Base-by-base conservation (phyloP, 2,329 filamentous ascomycete species). In the Trichoderma oligosporum region DNA sequence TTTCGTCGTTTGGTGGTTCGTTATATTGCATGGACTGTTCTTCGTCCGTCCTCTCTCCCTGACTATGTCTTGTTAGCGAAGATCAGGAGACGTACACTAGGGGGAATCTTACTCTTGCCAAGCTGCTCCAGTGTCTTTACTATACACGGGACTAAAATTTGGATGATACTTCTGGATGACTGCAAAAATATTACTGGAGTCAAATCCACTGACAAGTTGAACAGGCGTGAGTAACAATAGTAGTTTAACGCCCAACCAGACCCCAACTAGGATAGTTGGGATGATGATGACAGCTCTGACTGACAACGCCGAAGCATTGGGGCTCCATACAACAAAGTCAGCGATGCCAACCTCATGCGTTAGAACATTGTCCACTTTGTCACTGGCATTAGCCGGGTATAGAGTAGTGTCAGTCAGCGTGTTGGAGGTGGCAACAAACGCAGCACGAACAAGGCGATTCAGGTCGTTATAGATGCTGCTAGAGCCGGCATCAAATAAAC, bases 381-480 rank as follows among this genome's bases (percentile, higher is more conserved):
- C 7, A 20, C 22, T 14, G 3, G 49, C 25, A 33, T 35, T 12
- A 4, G 25, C 3, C 1, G 36, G 24, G 4, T 35, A 53, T 4
- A 53, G 27, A 3, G 49, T 44, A 7, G 49, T 31, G 25, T 53
- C 49, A 16, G 38, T 53, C 9, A 53, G 16, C 2, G 44, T 22
- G 25, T 39, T 44, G n/a, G 27, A 41, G 1, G 49, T 53, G 4
- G 49, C 49, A n/a, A 53, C 22, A n/a, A 42, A 53, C 7, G 49
- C 25, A 14, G 35, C 35, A 3, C 27, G 35, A 4, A 44, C n/a
- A 12, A 53, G 36, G 3, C 36, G 49, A 5, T 31, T 14, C 16
- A 53, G 11, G 24, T 53, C 49, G 12, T 16, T 44, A 16, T 44
- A 25, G n/a, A 53, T 33, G n/a, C 36, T 53, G 25, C 49, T 53